Evolutionary conservation across 2,329 filamentous ascomycete species (phyloP), one percentile per base, ranked within the genome.

Genomic region (Moelleriella libera): DNA sequence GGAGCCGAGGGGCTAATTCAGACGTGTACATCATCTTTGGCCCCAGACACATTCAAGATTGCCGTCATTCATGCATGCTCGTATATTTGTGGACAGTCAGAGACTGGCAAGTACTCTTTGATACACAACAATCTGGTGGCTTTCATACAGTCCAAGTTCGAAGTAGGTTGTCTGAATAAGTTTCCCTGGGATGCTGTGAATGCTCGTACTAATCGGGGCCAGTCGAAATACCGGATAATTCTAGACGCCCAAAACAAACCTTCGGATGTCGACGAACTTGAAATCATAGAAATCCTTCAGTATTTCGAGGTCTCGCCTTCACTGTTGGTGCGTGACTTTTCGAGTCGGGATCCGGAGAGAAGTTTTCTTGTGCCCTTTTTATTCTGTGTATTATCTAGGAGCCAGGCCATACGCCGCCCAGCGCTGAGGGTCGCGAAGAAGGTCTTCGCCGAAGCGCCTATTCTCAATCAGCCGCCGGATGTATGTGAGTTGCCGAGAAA

Each of bases 41-140:
- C 80, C 1, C 78, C 80, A 7, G 64, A 70, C 46, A 70, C 66
- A 46, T 83, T 82, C 61, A 82, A 81, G 58, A 69, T 82, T 43
- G 76, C 80, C 7, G 69, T 78, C 30, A 70, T 83, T 28, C 76
- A 79, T 57, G 75, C 74, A 9, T 82, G 79, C 54, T 72, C 74
- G 39, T 76, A 82, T 57, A 80, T 83, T 61, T 76, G 78, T 7
- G 68, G 71, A 45, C 68, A 76, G 49, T 61, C 66, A 5, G 66
- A 74, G 51, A 59, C 70, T 9, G 60, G 67, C 8, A 65, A 68
- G 44, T 82, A 78, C 52, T 63, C 68, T 40, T 68, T 68, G n/a
- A 61, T 84, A 3, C 82, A 80, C 56, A 60, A 65, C 5, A 70
- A 70, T 29, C 71, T 73, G 4, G 69, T 76, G 5, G 70, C 72